Conservation (phyloP, 2,329 filamentous ascomycete genomes). For the Truncatella angustata region DNA sequence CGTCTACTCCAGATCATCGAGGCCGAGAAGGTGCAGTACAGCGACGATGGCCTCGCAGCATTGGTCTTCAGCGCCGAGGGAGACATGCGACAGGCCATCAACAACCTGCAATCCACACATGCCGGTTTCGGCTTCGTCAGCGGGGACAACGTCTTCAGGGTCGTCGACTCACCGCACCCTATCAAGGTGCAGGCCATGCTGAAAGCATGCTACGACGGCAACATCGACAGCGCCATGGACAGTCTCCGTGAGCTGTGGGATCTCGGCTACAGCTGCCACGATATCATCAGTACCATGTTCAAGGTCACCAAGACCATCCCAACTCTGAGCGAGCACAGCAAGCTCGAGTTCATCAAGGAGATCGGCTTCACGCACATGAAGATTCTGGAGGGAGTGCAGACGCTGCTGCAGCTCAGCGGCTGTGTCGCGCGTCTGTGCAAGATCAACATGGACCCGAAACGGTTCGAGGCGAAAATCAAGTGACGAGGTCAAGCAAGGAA, state of each 20-base stretch:
- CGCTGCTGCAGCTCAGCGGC: constrained; percentile 87
- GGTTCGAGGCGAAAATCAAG: constrained; percentile 52
- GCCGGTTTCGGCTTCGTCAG: constrained; percentile 97
- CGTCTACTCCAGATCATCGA: constrained; percentile 88
- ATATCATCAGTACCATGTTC: constrained; percentile 99
- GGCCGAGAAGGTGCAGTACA: constrained; percentile 85
- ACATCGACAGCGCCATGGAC: constrained; percentile 84
- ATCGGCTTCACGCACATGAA: constrained; percentile 99
- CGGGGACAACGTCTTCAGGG: constrained; percentile 95
- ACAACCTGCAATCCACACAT: constrained; percentile 91
- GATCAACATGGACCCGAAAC: constrained; percentile 92
- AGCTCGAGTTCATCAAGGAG: constrained; percentile 96
- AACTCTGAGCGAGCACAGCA: constrained; percentile 87
- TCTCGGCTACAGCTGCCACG: constrained; percentile 95
- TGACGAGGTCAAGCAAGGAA: not conserved
- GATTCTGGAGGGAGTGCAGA: constrained; percentile 96
- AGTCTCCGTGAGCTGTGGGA: constrained; percentile 88
- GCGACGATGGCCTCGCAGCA: constrained; percentile 92
- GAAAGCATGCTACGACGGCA: constrained; percentile 91
- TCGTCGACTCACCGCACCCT: constrained; percentile 94
- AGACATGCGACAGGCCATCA: constrained; percentile 98
- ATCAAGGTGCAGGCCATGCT: constrained; percentile 99
- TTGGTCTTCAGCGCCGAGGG: constrained; percentile 96
- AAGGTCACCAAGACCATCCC: constrained; percentile 95
- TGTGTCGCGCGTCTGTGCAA: constrained; percentile 89